Percentiles rank a stretch among this genome's conserved stretches.
Conservation (phyloP, 129 eudicot species). For the Gnaphalium uliginosum region DNA sequence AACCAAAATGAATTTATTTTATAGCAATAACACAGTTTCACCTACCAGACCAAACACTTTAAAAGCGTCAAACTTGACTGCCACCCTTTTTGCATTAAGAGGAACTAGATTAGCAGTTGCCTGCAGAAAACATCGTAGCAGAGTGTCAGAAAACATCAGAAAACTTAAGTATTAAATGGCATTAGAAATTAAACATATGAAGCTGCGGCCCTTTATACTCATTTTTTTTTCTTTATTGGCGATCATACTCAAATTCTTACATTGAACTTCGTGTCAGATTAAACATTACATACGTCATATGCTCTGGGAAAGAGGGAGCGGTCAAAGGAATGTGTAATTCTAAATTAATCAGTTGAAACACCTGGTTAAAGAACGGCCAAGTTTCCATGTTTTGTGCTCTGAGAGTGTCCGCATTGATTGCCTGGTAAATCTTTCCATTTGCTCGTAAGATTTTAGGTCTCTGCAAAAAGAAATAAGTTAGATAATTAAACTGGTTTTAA, state of each 20-base stretch:
- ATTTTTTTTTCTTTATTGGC: neutral
- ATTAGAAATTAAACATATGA: constrained; percentile 4
- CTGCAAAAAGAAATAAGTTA: constrained; percentile 33
- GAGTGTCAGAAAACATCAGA: constrained; percentile 8
- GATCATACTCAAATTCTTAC: neutral
- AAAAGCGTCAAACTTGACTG: constrained; percentile 82
- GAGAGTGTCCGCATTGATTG: constrained; percentile 72
- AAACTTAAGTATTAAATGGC: neutral
- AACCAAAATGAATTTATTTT: neutral
- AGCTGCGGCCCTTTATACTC: neutral
- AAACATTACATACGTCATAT: neutral
- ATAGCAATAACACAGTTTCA: neutral
- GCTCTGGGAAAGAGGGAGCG: neutral
- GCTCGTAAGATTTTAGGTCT: constrained; percentile 81
- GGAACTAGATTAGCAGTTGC: constrained; percentile 92
- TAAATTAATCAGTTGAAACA: neutral
- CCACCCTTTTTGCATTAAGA: constrained; percentile 69
- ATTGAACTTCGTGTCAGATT: neutral
- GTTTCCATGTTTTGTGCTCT: constrained; percentile 96
- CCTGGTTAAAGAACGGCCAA: constrained; percentile 91
- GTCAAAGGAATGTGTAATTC: neutral
- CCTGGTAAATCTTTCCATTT: constrained; percentile 69
- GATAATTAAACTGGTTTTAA: neutral
- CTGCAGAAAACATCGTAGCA: constrained; percentile 40
- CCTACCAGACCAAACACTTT: constrained; percentile 76